Evolutionary conservation across 2,329 filamentous ascomycete species (phyloP).

Genomic region (Epichloe amarillans): DNA sequence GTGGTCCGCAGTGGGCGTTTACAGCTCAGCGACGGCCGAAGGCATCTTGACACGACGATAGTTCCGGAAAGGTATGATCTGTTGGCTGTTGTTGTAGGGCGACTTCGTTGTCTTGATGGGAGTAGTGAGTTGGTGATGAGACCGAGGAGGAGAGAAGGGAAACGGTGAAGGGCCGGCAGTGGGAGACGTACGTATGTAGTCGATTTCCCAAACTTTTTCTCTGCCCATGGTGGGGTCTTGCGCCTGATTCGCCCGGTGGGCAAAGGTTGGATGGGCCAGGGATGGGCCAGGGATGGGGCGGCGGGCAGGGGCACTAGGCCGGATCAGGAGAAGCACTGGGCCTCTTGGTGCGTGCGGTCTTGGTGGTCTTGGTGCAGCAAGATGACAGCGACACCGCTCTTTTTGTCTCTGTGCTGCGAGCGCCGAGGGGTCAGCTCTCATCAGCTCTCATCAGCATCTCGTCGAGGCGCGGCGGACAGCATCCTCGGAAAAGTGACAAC

Average conservation of each 20-base stretch:
- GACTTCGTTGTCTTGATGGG: slow-evolving; percentile 52
- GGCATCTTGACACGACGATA: slow-evolving; percentile 60
- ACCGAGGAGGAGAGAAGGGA: slow-evolving; percentile 16
- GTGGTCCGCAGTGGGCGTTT: slow-evolving; percentile 69
- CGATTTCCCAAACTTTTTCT: slow-evolving; percentile 10
- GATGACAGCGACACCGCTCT: slow-evolving; percentile 2
- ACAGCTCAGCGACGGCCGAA: slow-evolving; percentile 80
- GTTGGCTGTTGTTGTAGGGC: slow-evolving; percentile 22
- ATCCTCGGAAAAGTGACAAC: no score
- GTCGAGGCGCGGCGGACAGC: no score
- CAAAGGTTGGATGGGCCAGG: neutral
- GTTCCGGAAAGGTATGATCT: slow-evolving; percentile 33
- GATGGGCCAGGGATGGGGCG: neutral
- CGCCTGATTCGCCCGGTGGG: slow-evolving; percentile 9
- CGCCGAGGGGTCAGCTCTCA: no score
- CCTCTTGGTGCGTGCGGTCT: neutral
- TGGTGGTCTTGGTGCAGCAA: neutral
- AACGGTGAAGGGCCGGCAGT: slow-evolving; percentile 7
- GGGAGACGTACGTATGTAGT: slow-evolving; percentile 8
- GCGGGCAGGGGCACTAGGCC: slow-evolving; percentile 5
- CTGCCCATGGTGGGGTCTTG: slow-evolving; percentile 10
- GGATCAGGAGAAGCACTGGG: slow-evolving; percentile 1
- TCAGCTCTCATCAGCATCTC: no score
- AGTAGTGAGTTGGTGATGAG: slow-evolving; percentile 18
- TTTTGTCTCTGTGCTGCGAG: neutral